A percentile compares a stretch with the other conserved stretches of the same genome.
These are phyloP conservation scores for Lyophyllum decastes DNA, from an alignment of 768 basidiomycete species.

Conservation along the genomic window DNA sequence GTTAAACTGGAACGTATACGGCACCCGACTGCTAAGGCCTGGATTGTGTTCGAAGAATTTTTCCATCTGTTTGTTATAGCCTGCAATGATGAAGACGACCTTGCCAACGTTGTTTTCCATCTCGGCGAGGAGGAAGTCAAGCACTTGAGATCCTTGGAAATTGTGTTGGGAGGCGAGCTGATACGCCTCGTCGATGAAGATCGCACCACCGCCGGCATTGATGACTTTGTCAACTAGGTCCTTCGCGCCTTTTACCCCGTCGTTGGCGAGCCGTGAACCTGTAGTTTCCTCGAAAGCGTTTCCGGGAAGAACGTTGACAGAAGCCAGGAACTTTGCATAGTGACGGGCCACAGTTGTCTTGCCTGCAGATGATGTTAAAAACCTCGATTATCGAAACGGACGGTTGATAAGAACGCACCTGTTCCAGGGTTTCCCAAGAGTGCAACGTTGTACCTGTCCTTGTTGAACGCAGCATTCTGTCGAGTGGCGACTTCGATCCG, in stretches of 20 bases:
- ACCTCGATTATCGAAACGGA: neutral
- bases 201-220: slow-evolving; percentile 57
- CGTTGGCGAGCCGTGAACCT: slow-evolving; percentile 56
- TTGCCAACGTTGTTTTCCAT: slow-evolving; percentile 72
- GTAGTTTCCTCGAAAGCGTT: slow-evolving; percentile 52
- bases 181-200: slow-evolving; percentile 77
- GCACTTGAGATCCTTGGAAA: slow-evolving; percentile 52
- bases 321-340: slow-evolving; percentile 64
- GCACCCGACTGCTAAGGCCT: slow-evolving; percentile 68
- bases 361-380: slow-evolving; percentile 33
- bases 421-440: slow-evolving; percentile 77
- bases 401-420: slow-evolving; percentile 39
- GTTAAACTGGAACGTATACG: slow-evolving; percentile 55
- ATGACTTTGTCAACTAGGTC: slow-evolving; percentile 48
- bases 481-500: slow-evolving; percentile 57
- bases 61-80: slow-evolving; percentile 74
- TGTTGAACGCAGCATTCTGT: slow-evolving; percentile 51
- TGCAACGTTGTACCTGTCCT: slow-evolving; percentile 61
- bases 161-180: slow-evolving; percentile 56
- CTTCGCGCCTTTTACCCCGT: slow-evolving; percentile 55
- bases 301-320: slow-evolving; percentile 54
- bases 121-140: slow-evolving; percentile 72
- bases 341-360: slow-evolving; percentile 71
- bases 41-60: slow-evolving; percentile 79
- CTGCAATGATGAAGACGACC: slow-evolving; percentile 70